Evolutionary conservation across 176 grass and related monocot genomes (phyloP).

Genomic region (Hordeum vulgare): MorexV3_pseudomolecules_assembly NC_058524.1:471647216-471647715

Average conservation of each 20-base stretch:
- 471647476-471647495: no score
- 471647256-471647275: constrained; percentile 62
- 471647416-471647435: constrained; percentile 65
- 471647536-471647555: neutral
- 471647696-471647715: constrained; percentile 49
- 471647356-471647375: constrained; percentile 68
- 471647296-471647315: constrained; percentile 81
- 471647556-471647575: no score
- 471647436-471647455: constrained; percentile 18
- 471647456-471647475: neutral
- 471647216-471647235: constrained; percentile 40
- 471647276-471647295: constrained; percentile 79
- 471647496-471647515: neutral
- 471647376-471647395: constrained; percentile 59
- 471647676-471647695: constrained; percentile 12
- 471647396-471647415: constrained; percentile 46
- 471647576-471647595: constrained; percentile 65
- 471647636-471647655: constrained; percentile 64
- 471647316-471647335: constrained; percentile 84
- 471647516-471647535: neutral
- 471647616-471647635: constrained; percentile 69
- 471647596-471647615: constrained; percentile 46
- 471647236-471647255: constrained; percentile 63
- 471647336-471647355: constrained; percentile 81
- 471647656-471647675: constrained; percentile 23